phyloP scores from a whole-genome alignment of 306 rosid genomes.

The Dryas drummondii region DNA sequence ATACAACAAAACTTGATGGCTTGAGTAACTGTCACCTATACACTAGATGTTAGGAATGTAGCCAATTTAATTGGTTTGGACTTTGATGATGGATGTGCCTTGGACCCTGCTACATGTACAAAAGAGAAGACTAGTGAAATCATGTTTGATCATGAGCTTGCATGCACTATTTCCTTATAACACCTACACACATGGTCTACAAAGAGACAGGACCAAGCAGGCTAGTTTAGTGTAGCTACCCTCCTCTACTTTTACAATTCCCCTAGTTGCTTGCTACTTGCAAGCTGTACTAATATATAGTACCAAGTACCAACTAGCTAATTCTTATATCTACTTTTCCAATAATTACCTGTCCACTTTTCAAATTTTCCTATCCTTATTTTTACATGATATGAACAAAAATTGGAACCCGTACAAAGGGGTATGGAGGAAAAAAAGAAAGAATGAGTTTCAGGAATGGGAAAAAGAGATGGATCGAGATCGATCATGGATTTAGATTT shows the following conservation, averaged over 20 bases:
- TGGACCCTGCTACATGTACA: background rate
- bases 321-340: too few species aligned
- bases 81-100: background rate
- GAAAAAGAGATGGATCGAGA: background rate
- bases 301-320: too few species aligned
- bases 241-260: background rate
- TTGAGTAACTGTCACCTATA: too few species aligned
- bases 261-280: background rate
- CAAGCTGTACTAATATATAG: background rate
- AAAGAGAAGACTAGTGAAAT: slow-evolving; percentile 17
- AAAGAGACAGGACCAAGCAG: background rate
- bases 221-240: too few species aligned
- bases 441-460: background rate
- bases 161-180: slow-evolving; percentile 26
- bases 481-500: background rate
- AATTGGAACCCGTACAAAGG: slow-evolving; percentile 3
- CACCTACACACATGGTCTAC: background rate
- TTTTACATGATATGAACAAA: too few species aligned
- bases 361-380: too few species aligned
- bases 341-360: too few species aligned
- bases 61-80: too few species aligned
- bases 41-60: too few species aligned
- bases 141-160: slow-evolving; percentile 31
- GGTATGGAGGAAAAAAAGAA: background rate
- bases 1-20: too few species aligned